Evolutionary conservation across 2,329 filamentous ascomycete genomes (phyloP).

Genomic region (Pseudonectria foliicola): DNA sequence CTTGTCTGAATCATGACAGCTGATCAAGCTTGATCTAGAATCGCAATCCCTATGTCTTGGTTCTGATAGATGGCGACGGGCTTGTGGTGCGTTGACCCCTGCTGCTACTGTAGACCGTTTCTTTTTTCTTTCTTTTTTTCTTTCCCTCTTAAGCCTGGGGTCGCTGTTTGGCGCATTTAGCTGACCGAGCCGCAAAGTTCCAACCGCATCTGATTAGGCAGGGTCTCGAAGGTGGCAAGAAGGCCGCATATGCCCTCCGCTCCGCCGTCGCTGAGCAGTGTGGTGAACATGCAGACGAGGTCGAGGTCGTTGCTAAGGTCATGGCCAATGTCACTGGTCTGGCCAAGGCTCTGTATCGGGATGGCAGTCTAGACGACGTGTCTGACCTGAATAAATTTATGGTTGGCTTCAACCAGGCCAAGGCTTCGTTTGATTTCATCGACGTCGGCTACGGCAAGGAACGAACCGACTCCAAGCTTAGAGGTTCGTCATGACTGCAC

Average conservation of each 20-base stretch:
- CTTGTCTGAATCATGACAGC: constrained; percentile 1
- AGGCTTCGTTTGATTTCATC: constrained; percentile 55
- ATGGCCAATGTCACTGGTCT: constrained; percentile 49
- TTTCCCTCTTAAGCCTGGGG: too few relatives aligned
- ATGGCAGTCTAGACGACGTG: constrained; percentile 38
- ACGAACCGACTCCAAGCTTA: constrained; percentile 52
- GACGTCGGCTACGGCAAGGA: constrained; percentile 55
- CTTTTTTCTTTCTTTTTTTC: too few relatives aligned
- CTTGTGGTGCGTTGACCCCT: constrained; percentile 40
- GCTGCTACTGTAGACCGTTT: not conserved
- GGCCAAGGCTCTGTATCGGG: constrained; percentile 40
- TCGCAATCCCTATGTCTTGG: constrained; percentile 51
- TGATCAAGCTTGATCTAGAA: constrained; percentile 29
- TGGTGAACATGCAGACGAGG: constrained; percentile 35
- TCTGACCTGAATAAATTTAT: constrained; percentile 49
- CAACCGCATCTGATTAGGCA: constrained; percentile 46
- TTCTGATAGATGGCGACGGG: constrained; percentile 57
- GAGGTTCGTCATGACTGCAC: constrained; percentile 35
- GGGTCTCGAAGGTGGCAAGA: constrained; percentile 49
- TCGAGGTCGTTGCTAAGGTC: constrained; percentile 50
- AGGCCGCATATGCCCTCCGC: constrained; percentile 43
- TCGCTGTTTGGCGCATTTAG: constrained; percentile 3
- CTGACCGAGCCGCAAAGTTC: constrained; percentile 38
- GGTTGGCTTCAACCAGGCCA: constrained; percentile 52
- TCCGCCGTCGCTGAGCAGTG: constrained; percentile 41